These are phyloP conservation scores for Phytopythium aichiense DNA, from an alignment of 352 stramenopile species.

Conservation along the genomic window DNA sequence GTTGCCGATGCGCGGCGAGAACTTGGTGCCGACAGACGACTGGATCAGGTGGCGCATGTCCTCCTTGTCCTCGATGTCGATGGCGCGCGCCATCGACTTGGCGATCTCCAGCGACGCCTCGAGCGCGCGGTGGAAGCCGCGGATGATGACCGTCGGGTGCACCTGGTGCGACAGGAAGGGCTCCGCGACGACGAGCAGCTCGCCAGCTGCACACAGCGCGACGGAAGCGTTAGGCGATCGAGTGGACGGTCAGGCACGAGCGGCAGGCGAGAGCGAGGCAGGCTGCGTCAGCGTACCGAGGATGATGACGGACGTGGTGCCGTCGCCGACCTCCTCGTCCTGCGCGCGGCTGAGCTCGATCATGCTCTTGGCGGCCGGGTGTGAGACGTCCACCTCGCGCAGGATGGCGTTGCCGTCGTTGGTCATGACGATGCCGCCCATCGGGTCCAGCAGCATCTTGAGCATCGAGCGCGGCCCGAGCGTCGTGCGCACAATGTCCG, in stretches of 20 bases:
- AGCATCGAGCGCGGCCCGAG: slow-evolving; percentile 98
- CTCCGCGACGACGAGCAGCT: slow-evolving; percentile 97
- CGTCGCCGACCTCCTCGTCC: slow-evolving; percentile 99
- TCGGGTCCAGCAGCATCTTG: slow-evolving; percentile 99
- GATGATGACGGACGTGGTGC: slow-evolving; percentile 99
- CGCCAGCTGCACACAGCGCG: slow-evolving; percentile 66
- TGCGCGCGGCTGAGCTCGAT: slow-evolving; percentile 99
- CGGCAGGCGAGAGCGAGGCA: background rate
- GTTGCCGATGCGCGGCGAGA: slow-evolving; percentile 96
- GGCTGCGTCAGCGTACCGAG: slow-evolving; percentile 54
- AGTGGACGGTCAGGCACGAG: background rate
- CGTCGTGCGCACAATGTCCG: slow-evolving; percentile 99
- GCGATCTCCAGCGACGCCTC: slow-evolving; percentile 90
- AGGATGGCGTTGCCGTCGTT: slow-evolving; percentile 99
- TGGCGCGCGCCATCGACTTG: slow-evolving; percentile 89
- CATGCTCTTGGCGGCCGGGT: slow-evolving; percentile 99
- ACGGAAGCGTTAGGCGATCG: background rate
- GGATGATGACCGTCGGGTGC: slow-evolving; percentile 98
- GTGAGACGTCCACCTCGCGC: slow-evolving; percentile 96
- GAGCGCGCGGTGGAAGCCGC: slow-evolving; percentile 90
- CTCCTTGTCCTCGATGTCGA: slow-evolving; percentile 95
- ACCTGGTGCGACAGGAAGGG: slow-evolving; percentile 96
- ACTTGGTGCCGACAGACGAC: slow-evolving; percentile 98
- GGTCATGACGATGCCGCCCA: slow-evolving; percentile 99
- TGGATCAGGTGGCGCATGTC: slow-evolving; percentile 96